Evolutionary conservation across 768 basidiomycete genomes (phyloP).

Genomic region (Amanita thiersii): DNA sequence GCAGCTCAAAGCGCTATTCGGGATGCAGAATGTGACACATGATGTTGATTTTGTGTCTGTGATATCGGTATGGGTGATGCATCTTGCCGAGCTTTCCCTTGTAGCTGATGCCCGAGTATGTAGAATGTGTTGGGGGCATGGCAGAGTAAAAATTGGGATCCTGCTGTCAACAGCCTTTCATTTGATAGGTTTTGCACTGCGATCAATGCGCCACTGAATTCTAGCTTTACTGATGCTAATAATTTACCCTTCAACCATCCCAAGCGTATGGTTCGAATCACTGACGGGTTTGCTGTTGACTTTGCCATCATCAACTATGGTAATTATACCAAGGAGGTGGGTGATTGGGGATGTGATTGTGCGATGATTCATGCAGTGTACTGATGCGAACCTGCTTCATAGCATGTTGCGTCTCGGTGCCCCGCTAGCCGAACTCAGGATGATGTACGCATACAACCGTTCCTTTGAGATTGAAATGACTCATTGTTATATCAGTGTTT

Average conservation of each 20-base stretch:
- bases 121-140: conserved; percentile 61
- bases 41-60: conserved; percentile 75
- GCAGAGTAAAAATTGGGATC: conserved; percentile 89
- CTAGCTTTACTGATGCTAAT: conserved; percentile 16
- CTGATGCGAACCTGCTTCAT: background rate
- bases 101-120: conserved; percentile 4
- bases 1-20: conserved; percentile 68
- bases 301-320: conserved; percentile 67
- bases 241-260: conserved; percentile 39
- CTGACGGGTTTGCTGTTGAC: conserved; percentile 42
- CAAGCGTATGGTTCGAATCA: conserved; percentile 37
- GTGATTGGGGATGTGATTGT: conserved; percentile 8
- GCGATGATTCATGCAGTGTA: background rate
- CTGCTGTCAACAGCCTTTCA: conserved; percentile 45
- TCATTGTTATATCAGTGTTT: conserved; percentile 54
- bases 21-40: conserved; percentile 55
- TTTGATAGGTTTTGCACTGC: conserved; percentile 67
- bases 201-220: conserved; percentile 37
- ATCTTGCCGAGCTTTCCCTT: background rate
- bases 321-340: conserved; percentile 63
- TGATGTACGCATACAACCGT: conserved; percentile 27
- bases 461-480: background rate
- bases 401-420: conserved; percentile 5
- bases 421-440: conserved; percentile 26
- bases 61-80: conserved; percentile 38